Conservation (phyloP, 371 early-diverging fungal species). For the Zychaea mexicana region DNA sequence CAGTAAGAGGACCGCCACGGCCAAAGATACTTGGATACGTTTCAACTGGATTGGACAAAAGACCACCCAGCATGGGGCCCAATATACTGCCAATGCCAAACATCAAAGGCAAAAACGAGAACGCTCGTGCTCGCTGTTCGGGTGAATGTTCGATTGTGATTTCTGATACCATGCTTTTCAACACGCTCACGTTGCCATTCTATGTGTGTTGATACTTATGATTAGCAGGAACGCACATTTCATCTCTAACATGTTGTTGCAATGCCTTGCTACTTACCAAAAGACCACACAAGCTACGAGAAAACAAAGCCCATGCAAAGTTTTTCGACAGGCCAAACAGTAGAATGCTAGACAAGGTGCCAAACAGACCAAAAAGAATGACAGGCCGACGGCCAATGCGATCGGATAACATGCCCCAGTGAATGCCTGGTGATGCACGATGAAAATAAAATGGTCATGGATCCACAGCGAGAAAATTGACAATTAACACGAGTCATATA, state of each 20-base stretch:
- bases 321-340: conserved; percentile 78
- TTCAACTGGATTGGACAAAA: conserved; percentile 75
- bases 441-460: background rate
- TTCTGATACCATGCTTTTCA: conserved; percentile 85
- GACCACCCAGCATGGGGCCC: conserved; percentile 61
- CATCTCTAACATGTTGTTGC: no score
- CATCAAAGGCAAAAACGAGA: conserved; percentile 58
- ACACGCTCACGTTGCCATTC: conserved; percentile 80
- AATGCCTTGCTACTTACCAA: conserved; percentile 52
- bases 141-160: conserved; percentile 60
- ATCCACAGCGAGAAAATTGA: background rate
- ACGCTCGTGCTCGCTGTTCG: conserved; percentile 46
- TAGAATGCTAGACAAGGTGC: conserved; percentile 67
- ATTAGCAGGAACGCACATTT: no score
- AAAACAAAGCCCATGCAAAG: conserved; percentile 67
- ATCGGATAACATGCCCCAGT: conserved; percentile 73
- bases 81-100: conserved; percentile 60
- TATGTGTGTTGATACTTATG: no score
- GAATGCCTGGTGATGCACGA: conserved; percentile 27
- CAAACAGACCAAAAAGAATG: conserved; percentile 79
- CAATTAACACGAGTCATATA: background rate
- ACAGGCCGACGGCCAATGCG: conserved; percentile 75
- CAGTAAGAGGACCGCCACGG: conserved; percentile 35
- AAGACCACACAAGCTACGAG: conserved; percentile 76
- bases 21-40: conserved; percentile 74